Base-by-base conservation (phyloP, 352 stramenopile species). In the Phytophthora aleatoria region DNA sequence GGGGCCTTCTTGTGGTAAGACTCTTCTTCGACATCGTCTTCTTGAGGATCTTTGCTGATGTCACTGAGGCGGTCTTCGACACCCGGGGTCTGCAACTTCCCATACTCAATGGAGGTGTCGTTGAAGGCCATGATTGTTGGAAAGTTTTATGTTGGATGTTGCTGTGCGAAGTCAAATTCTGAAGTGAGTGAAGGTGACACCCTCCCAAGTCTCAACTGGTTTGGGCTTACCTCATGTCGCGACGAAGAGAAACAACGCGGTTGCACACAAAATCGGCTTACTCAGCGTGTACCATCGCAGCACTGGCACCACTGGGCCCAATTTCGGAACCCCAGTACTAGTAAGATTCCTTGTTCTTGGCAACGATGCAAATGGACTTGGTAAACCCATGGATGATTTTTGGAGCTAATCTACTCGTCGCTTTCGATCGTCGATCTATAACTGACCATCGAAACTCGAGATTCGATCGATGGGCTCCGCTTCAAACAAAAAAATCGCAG, bases 141-240 rank as follows among this genome's bases (percentile, higher is more conserved):
- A 20, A 20, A 20, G 20, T 20, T 20, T 20, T 20, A 20, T 20
- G 20, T 20, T 20, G 12, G 26, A 44, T 44, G 12, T 44, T 20
- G 38, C 20, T 44, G 15, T 24, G 24, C 47, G 30, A 39, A 52
- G 30, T 43, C 48, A 64, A 58, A 58, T 58, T 57, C 28, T 20
- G 36, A 50, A 58, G 48, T 66, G 58, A 59, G n/a, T 16, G 48
- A 7, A 54, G 10, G 28, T 42, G 48, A 54, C n/a, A 13, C 38
- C 8, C 42, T 30, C 42, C 28, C 28, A 33, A 4, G 28, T 33
- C 28, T 33, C 28, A 8, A 33, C 7, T 8, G 8, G 15, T 49
- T 49, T 28, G 16, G 3, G 8, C 24, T n/a, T 54, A 54, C 28
- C n/a, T 54, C 30, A 30, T 30, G 39, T 33, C 28, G 28, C 28